Evolutionary conservation across 2,329 filamentous ascomycete species (phyloP).

Genomic region (Paracoccidioides brasiliensis): DNA sequence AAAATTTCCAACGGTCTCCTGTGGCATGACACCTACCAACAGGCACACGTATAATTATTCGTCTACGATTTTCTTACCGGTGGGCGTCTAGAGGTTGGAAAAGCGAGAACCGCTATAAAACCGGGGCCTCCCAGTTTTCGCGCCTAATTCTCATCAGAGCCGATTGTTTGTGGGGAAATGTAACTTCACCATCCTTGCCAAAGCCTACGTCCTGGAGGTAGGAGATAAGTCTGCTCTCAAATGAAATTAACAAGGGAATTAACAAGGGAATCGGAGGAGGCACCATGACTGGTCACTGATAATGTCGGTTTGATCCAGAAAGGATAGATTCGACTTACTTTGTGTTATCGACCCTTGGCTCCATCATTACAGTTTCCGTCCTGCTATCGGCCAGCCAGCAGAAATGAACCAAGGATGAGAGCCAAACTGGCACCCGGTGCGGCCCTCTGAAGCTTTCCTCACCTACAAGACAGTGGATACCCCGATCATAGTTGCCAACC

Average conservation of each 20-base stretch:
- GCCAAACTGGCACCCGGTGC: slow-evolving; percentile 65
- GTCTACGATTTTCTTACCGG: neutral
- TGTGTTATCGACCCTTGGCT: slow-evolving; percentile 81
- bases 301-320: neutral
- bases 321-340: slow-evolving; percentile 46
- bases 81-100: neutral
- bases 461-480: slow-evolving; percentile 76
- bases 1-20: neutral
- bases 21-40: neutral
- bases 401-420: slow-evolving; percentile 78
- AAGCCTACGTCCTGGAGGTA: slow-evolving; percentile 68
- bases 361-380: slow-evolving; percentile 71
- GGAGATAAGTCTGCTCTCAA: slow-evolving; percentile 44
- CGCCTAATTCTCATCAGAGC: slow-evolving; percentile 70
- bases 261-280: neutral
- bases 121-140: slow-evolving; percentile 66
- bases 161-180: slow-evolving; percentile 84
- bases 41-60: neutral
- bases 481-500: slow-evolving; percentile 70
- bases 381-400: slow-evolving; percentile 64
- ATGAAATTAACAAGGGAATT: neutral
- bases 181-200: slow-evolving; percentile 70
- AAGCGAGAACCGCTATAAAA: slow-evolving; percentile 30
- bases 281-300: neutral
- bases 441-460: slow-evolving; percentile 81